Percentiles rank a stretch among this genome's conserved stretches.
These are phyloP conservation scores for Metschnikowia lochheadii DNA, from an alignment of 805 yeast genomes.

Conservation along the genomic window DNA sequence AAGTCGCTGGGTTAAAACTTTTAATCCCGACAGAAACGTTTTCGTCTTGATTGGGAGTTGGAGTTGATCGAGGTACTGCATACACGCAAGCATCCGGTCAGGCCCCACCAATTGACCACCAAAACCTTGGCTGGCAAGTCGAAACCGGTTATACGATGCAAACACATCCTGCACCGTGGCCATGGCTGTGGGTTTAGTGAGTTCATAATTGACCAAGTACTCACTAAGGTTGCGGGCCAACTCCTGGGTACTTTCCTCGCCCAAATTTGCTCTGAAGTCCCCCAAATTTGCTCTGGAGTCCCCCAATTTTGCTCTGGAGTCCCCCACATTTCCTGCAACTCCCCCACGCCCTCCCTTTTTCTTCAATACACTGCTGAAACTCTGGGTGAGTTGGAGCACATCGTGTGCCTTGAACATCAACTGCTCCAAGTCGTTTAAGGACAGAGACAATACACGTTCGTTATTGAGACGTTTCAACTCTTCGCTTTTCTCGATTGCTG, in stretches of 20 bases:
- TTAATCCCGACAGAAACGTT: slow-evolving; percentile 32
- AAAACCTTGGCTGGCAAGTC: slow-evolving; percentile 35
- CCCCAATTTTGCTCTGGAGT: too few relatives aligned
- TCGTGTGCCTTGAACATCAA: slow-evolving; percentile 77
- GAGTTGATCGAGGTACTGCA: slow-evolving; percentile 51
- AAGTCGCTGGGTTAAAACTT: slow-evolving; percentile 26
- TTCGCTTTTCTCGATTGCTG: slow-evolving; percentile 58
- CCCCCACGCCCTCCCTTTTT: not conserved
- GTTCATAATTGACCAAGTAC: slow-evolving; percentile 42
- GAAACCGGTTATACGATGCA: slow-evolving; percentile 38
- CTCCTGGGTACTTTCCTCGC: slow-evolving; percentile 40
- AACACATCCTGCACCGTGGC: slow-evolving; percentile 39
- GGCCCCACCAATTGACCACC: slow-evolving; percentile 70
- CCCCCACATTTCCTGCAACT: too few relatives aligned
- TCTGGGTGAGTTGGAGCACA: slow-evolving; percentile 44
- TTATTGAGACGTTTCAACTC: slow-evolving; percentile 53
- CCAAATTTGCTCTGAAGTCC: too few relatives aligned
- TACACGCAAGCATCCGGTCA: slow-evolving; percentile 58
- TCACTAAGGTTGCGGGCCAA: slow-evolving; percentile 77
- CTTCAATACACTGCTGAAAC: slow-evolving; percentile 14
- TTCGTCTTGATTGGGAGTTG: slow-evolving; percentile 51
- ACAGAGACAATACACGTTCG: slow-evolving; percentile 57
- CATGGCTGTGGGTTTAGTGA: slow-evolving; percentile 33
- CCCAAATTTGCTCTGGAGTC: too few relatives aligned
- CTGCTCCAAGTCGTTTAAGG: slow-evolving; percentile 72